Base-by-base conservation (phyloP, 148 eudicot species). In the Cornus kousa region DNA sequence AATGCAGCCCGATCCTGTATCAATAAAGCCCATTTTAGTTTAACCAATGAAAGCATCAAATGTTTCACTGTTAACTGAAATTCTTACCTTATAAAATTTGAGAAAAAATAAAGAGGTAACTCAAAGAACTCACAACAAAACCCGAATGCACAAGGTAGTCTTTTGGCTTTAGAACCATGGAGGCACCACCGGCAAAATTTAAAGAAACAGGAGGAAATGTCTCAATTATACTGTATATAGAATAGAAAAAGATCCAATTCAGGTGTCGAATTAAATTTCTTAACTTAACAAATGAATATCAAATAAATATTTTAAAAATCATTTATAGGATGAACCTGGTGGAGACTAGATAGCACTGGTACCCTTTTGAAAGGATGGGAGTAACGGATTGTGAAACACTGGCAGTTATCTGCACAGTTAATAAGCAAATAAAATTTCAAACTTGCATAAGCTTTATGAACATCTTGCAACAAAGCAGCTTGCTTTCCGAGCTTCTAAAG, bases 181-280 rank as follows among this genome's bases (percentile, higher is more conserved):
- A 82, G 48, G 99, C 99, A 79, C 93, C 94, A 16, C 90, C 97
- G 55, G 87, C 99, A 81, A 96, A 96, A 87, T 96, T 93, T 43
- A 96, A 86, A 80, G 93, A 81, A 84, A 90, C 93, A 17, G 83
- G 76, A 72, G 99, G 99, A 87, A 96, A 96, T 60, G 88, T 76
- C 80, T 83, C 87, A 67, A 70, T 81, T 78, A 90, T 72, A 81
- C 99, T 96, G 91, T 68, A 80, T 23, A 80, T 5, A 24, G 67
- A 79, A 68, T 77, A 83, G 66, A 43, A 12, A 60, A 16, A 43
- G 55, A 69, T 59, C 37, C 9, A 32, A 39, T 75, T 24, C 62
- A 57, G 20, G 1, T 4, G 24, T 39, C 7, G 16, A 74, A 6
- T 2, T 68, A 31, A 73, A 6, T 22, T 43, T 19, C 33, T 3